Conservation (phyloP, 1,284 basidiomycete genomes). For the Filobasidium uniguttulatum region DNA sequence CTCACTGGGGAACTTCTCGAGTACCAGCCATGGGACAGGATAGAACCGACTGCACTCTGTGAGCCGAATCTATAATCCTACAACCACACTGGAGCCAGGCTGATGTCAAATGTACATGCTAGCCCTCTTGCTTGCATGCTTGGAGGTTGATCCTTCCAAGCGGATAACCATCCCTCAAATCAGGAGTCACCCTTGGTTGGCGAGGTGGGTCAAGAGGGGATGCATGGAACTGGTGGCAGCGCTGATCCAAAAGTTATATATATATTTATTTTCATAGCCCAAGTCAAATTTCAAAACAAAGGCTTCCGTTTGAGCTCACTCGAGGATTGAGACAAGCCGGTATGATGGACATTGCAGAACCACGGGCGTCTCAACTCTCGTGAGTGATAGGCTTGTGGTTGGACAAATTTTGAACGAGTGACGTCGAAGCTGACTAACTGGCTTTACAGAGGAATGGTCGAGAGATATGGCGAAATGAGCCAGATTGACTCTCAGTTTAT, state of each 20-base stretch:
- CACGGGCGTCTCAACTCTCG: slow-evolving; percentile 30
- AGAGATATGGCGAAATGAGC: too few species aligned
- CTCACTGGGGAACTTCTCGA: slow-evolving; percentile 59
- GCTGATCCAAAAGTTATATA: background rate
- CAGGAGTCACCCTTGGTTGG: slow-evolving; percentile 63
- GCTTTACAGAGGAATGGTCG: too few species aligned
- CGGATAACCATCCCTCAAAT: slow-evolving; percentile 61
- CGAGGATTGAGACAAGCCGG: slow-evolving; percentile 51
- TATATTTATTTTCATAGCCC: slow-evolving; percentile 39
- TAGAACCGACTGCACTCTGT: slow-evolving; percentile 52
- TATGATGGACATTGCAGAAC: slow-evolving; percentile 54
- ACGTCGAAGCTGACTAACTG: too few species aligned
- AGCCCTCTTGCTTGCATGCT: slow-evolving; percentile 61
- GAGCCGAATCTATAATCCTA: slow-evolving; percentile 21
- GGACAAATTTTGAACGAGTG: too few species aligned
- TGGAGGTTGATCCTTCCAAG: slow-evolving; percentile 56
- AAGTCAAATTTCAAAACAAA: slow-evolving; percentile 53
- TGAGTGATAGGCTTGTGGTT: slow-evolving; percentile 18
- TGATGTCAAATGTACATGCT: background rate
- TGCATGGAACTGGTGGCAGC: background rate
- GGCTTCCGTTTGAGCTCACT: slow-evolving; percentile 57
- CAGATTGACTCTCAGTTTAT: slow-evolving; percentile 35
- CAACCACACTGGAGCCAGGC: background rate
- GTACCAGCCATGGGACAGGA: slow-evolving; percentile 68
- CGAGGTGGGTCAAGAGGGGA: slow-evolving; percentile 41